Evolutionary conservation across 805 yeast species (phyloP), one percentile per base, ranked within the genome.

Genomic region (Metschnikowia rubicola): DNA sequence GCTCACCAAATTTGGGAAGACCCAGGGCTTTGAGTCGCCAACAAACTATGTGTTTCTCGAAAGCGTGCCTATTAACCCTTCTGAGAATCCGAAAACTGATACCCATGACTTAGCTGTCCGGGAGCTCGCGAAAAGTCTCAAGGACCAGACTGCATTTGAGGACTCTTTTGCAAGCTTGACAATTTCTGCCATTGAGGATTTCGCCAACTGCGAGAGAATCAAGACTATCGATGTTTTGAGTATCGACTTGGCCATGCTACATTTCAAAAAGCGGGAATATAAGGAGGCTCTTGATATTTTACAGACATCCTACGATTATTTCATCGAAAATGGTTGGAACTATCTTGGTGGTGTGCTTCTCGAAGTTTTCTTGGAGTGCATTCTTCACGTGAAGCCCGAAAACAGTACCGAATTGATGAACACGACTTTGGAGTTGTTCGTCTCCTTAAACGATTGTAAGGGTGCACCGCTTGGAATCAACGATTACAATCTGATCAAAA

Each of bases 201-300:
- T 78, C 52, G 73, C 77, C 4, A 52, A 61, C 0, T 77, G 86
- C 3, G 64, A 62, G 12, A 73, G 88, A 47, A 76, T 81, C 12
- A 75, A 92, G 52, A 75, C 88, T 0, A 83, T 86, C 7, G 91
- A 87, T 57, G 71, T 84, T 4, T 70, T 94, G 12, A 82, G 91
- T 1, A 79, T 88, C 7, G 97, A 92, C 53, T 74, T 89, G 44
- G 96, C 96, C 0, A 60, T 86, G 10, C 64, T 89, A 13, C 82
- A 84, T 49, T 83, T 79, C 60, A 80, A 79, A 53, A 67, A 71
- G 30, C 66, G 75, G 3, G 74, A 86, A 31, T 84, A 79, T 55
- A 73, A 74, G 33, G 75, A 77, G 37, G 84, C 96, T 1, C 76
- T 81, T 12, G 68, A 76, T 5, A 79, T 87, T 3, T 68, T 92